Base-by-base conservation (phyloP, 768 basidiomycete genomes). In the Auricularia auricula-judae region DNA sequence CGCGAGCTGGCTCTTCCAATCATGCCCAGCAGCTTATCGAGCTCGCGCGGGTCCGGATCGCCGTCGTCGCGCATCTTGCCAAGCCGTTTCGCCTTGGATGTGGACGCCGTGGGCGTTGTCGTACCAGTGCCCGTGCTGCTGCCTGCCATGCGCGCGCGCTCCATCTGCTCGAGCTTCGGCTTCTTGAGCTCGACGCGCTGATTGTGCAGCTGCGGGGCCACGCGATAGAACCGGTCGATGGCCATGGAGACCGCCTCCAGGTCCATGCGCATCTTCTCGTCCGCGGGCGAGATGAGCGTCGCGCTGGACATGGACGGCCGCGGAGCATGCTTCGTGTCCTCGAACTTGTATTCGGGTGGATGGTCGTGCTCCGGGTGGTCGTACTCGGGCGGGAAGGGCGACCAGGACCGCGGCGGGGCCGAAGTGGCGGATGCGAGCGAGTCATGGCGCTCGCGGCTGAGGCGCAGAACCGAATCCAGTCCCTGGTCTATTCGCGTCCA, bases 101-200 rank as follows among this genome's bases (percentile, higher is more conserved):
- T 11, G 14, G 56, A 23, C 5, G 67, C 66, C 7, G 67, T 29
- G 29, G 69, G 66, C 4, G 66, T 64, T 33, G 71, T 67, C 12
- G 64, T 62, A 10, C 79, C 82, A 3, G 61, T 35, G 14, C 65
- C 51, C 8, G 39, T 42, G n/a, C 51, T 36, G 34, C 36, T 60
- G 36, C 65, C 51, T 79, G 77, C 63, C 75, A 75, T 54, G 5
- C 83, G 76, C 3, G 89, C 91, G 54, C 81, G 81, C 74, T 91
- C 89, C 78, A 93, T 82, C 74, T 92, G 82, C 12, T 82, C 82
- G 14, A 86, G 69, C 71, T 91, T 89, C 33, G 83, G 76, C 4
- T 80, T 81, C 70, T 87, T 87, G 56, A 96, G 82, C 72, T 95
- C 94, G n/a, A 91, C 93, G 0, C 97, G 85, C 74, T 99, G 96